Evolutionary conservation across 768 basidiomycete species (phyloP).

Genomic region (Lepiota brunneoincarnata): DNA sequence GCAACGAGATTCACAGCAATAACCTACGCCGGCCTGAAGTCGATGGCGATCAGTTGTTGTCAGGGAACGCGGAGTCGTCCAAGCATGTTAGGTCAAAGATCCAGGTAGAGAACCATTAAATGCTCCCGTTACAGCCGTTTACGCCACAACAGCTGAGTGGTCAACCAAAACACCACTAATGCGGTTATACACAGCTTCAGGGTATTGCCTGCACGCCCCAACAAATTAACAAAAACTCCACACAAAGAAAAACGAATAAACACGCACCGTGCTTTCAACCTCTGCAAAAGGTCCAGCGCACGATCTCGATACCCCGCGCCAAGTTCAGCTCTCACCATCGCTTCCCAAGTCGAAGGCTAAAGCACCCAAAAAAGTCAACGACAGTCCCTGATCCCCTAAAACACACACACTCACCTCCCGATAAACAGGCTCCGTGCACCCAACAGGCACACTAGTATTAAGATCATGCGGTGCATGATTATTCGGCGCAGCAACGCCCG

Average conservation of each 20-base stretch:
- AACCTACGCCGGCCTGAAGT: too few species aligned
- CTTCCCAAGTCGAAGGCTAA: slow-evolving; percentile 91
- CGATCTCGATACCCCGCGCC: slow-evolving; percentile 69
- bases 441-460: slow-evolving; percentile 24
- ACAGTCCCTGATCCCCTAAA: slow-evolving; percentile 1
- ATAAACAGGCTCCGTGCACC: slow-evolving; percentile 62
- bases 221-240: background rate
- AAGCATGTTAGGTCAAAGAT: background rate
- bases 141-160: slow-evolving; percentile 42
- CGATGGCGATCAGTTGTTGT: too few species aligned
- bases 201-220: slow-evolving; percentile 53
- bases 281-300: slow-evolving; percentile 66
- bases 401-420: slow-evolving; percentile 59
- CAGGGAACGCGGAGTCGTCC: too few species aligned
- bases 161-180: slow-evolving; percentile 82
- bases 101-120: background rate
- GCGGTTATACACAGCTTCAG: slow-evolving; percentile 74
- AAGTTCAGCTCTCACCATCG: slow-evolving; percentile 92
- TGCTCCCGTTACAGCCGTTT: background rate
- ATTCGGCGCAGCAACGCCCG: slow-evolving; percentile 82
- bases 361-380: slow-evolving; percentile 9
- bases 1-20: too few species aligned
- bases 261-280: slow-evolving; percentile 69
- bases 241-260: background rate
- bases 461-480: slow-evolving; percentile 80